A percentile compares a stretch with the other conserved stretches of the same genome.
These are phyloP conservation scores for Dichotomopilus funicola DNA, from an alignment of 2,329 filamentous ascomycete species.

Conservation along the genomic window DNA sequence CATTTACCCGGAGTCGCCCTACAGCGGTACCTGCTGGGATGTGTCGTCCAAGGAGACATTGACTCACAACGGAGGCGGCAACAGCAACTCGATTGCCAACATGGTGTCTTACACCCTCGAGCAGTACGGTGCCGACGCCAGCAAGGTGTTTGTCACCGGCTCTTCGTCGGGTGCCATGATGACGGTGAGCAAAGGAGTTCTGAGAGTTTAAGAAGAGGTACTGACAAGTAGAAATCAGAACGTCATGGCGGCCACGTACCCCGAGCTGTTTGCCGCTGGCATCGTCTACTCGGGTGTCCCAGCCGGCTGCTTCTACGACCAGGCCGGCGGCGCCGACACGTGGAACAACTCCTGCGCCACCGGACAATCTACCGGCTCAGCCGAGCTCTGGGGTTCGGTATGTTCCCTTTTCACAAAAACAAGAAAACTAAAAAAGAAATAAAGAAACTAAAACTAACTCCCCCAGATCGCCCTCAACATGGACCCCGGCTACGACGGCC, in stretches of 20 bases:
- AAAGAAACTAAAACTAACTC: conserved; percentile 17
- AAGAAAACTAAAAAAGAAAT: too few species aligned
- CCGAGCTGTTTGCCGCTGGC: conserved; percentile 41
- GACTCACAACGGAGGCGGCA: conserved; percentile 50
- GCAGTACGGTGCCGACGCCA: conserved; percentile 45
- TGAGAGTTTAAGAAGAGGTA: too few species aligned
- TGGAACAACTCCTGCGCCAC: conserved; percentile 47
- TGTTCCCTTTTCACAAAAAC: background rate
- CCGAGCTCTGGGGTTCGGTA: conserved; percentile 40
- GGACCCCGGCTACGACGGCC: conserved; percentile 45
- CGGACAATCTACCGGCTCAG: conserved; percentile 35
- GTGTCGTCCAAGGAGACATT: conserved; percentile 45
- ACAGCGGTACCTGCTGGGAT: conserved; percentile 52
- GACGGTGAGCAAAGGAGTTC: conserved; percentile 31
- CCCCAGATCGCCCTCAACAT: conserved; percentile 33
- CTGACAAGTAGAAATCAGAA: too few species aligned
- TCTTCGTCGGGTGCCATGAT: conserved; percentile 44
- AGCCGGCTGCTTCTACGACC: conserved; percentile 38
- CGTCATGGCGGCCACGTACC: conserved; percentile 41
- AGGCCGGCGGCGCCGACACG: conserved; percentile 33
- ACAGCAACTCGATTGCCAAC: conserved; percentile 50
- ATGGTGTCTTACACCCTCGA: conserved; percentile 52
- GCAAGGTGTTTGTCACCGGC: conserved; percentile 49
- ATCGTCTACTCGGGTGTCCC: conserved; percentile 39
- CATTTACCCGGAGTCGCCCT: conserved; percentile 50